A percentile compares a stretch with the other conserved stretches of the same genome.
These are phyloP conservation scores for Leishmania lainsoni DNA, from an alignment of 208 protist genomes.

Conservation along the genomic window DNA sequence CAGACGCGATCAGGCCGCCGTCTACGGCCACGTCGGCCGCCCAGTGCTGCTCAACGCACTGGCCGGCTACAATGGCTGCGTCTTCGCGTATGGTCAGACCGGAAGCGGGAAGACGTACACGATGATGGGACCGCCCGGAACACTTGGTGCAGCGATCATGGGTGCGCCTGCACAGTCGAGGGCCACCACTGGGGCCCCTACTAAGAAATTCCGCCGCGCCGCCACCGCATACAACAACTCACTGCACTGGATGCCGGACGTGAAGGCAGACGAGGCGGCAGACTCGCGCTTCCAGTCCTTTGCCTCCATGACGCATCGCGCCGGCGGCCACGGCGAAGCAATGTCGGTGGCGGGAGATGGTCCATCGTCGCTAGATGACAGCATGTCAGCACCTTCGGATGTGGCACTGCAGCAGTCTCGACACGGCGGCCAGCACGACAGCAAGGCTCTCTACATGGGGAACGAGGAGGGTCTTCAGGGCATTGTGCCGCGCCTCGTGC, in stretches of 20 bases:
- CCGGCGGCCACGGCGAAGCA: background rate
- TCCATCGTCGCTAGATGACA: conserved; percentile 6
- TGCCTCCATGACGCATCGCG: conserved; percentile 14
- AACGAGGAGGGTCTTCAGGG: conserved; percentile 27
- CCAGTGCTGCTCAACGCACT: conserved; percentile 73
- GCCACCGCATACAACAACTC: conserved; percentile 20
- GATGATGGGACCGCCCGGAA: conserved; percentile 77
- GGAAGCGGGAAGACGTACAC: conserved; percentile 94
- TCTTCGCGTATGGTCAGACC: conserved; percentile 94
- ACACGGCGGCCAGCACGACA: background rate
- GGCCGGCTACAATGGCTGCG: conserved; percentile 85
- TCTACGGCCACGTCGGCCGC: conserved; percentile 71
- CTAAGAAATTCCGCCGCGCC: conserved; percentile 26
- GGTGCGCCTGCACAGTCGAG: background rate
- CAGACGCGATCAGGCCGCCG: conserved; percentile 43
- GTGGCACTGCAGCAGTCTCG: background rate
- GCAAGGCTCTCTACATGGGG: background rate
- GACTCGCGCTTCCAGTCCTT: conserved; percentile 28
- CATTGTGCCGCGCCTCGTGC: conserved; percentile 73
- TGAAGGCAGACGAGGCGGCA: conserved; percentile 13
- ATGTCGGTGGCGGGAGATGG: background rate
- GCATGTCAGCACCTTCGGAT: conserved; percentile 8
- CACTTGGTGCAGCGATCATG: conserved; percentile 4
- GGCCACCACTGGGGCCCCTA: background rate
- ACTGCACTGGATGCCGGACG: background rate